Base-by-base conservation (phyloP, 331 rosid genomes). In the Prunus yedoensis region DNA sequence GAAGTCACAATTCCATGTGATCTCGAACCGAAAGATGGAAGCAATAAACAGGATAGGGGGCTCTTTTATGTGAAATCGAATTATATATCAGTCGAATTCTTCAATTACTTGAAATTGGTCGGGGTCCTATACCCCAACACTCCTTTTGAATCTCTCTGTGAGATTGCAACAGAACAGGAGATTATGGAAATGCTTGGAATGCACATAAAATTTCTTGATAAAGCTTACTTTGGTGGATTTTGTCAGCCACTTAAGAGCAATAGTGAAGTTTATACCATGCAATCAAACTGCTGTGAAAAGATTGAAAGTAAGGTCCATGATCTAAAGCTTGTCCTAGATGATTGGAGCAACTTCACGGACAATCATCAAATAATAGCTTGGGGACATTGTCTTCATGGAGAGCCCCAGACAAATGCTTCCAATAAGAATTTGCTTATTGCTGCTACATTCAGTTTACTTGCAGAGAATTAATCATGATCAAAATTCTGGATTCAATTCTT, bases 261-360 rank as follows among this genome's bases (percentile, higher is more conserved):
- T 45, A 68, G 70, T 57, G 50, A 70, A 16, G 84, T 66, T 66
- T 68, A 70, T 80, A 84, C 87, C 56, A 74, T 87, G 74, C 90
- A 84, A 64, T 86, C 89, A 57, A 86, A 83, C 75, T 89, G 92
- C 65, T 89, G 91, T 71, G 81, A 82, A 18, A 80, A 74, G 71
- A 71, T 80, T 30, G 72, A 57, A 77, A 82, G 83, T 66, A 89
- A 87, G 76, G 88, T 86, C 66, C 80, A 85, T 62, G 94, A 89
- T 69, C 77, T 82, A 68, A 80, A 58, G 83, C 88, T 78, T 74
- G 83, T 83, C 76, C 91, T 89, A 30, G 83, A 84, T 72, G 90
- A 85, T 74, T 87, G 90, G 94, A 77, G 25, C 32, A 57, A 41
- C 58, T 70, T 82, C 53, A 85, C 75, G 76, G 77, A 63, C 8